Evolutionary conservation across 352 stramenopile species (phyloP).

Genomic region (Globisporangium parvum): DNA sequence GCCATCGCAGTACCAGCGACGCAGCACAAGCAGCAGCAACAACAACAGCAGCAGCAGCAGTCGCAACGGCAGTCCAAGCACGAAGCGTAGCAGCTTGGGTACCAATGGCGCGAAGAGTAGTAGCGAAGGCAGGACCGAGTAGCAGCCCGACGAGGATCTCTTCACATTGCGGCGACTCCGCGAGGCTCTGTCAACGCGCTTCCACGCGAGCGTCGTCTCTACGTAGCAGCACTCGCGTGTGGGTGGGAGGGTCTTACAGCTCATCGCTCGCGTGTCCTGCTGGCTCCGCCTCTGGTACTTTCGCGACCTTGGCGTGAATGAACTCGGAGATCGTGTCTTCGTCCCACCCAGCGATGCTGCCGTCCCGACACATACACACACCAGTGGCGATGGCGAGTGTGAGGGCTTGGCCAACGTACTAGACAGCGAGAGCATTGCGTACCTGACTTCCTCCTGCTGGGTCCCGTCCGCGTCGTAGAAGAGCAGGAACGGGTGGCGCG

Average conservation of each 20-base stretch:
- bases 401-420: background rate
- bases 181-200: too few relatives aligned
- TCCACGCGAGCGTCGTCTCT: too few relatives aligned
- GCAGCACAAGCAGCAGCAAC: background rate
- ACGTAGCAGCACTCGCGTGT: background rate
- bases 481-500: slow-evolving; percentile 45
- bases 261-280: slow-evolving; percentile 20
- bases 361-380: background rate
- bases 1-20: too few relatives aligned
- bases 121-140: background rate
- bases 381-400: background rate
- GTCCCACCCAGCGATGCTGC: slow-evolving; percentile 64
- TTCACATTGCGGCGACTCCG: too few relatives aligned
- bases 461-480: slow-evolving; percentile 51
- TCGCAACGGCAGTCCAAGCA: background rate
- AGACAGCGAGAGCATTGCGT: background rate
- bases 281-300: slow-evolving; percentile 8
- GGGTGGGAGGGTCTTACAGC: slow-evolving; percentile 1
- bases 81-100: too few relatives aligned
- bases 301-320: slow-evolving; percentile 50
- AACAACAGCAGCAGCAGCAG: background rate
- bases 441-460: slow-evolving; percentile 66
- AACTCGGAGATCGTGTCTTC: slow-evolving; percentile 72
- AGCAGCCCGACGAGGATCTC: background rate
- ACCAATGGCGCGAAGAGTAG: too few relatives aligned